Conservation (phyloP, 2,329 filamentous ascomycete genomes). For the Aureobasidium sp. region DNA sequence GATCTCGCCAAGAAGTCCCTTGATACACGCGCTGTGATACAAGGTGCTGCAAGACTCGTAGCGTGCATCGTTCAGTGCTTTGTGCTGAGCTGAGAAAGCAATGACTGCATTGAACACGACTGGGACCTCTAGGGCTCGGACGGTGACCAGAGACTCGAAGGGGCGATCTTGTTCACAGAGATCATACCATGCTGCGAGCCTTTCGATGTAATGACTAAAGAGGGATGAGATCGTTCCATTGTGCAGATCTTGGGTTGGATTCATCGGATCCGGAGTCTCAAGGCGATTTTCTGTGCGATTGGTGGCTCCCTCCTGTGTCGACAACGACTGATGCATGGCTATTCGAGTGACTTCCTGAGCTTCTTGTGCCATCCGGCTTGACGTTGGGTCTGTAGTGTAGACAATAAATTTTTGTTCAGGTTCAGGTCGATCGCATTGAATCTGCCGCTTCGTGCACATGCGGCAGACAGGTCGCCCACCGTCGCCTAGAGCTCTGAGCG, state of each 20-base stretch:
- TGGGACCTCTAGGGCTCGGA: not conserved
- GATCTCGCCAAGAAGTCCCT: conserved; percentile 41
- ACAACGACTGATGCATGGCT: not conserved
- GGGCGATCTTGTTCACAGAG: conserved; percentile 4
- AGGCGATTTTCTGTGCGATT: too few species aligned
- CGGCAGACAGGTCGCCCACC: not conserved
- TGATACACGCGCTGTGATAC: not conserved
- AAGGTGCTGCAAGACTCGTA: conserved; percentile 24
- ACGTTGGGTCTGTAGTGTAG: not conserved
- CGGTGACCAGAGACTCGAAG: not conserved
- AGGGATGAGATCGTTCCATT: not conserved
- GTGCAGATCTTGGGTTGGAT: not conserved
- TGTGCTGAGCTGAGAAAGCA: conserved; percentile 46
- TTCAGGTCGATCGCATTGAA: not conserved
- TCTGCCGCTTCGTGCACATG: not conserved
- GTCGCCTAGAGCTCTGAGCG: not conserved
- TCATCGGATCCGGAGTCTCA: not conserved
- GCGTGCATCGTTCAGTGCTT: conserved; percentile 35
- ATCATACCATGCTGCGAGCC: conserved; percentile 17
- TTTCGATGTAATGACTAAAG: conserved; percentile 12
- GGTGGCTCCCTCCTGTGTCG: too few species aligned
- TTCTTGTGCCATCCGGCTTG: not conserved
- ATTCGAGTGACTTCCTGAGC: not conserved
- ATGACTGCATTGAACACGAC: not conserved
- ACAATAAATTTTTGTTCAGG: not conserved